Base-by-base conservation (phyloP, 768 basidiomycete species). In the Rubroboletus satanas region DNA sequence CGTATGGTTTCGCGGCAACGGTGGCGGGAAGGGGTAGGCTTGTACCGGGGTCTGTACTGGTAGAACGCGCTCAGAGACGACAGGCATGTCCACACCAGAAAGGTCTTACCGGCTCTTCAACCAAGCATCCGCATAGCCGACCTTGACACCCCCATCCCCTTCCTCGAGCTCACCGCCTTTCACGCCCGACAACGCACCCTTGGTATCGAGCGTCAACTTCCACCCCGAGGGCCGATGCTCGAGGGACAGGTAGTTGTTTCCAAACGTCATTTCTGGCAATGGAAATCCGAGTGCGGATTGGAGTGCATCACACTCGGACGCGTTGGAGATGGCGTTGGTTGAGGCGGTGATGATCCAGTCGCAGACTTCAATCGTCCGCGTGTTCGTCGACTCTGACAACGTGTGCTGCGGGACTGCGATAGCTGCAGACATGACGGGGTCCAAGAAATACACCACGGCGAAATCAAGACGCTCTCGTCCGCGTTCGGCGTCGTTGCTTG, bases 251-350 rank as follows among this genome's bases (percentile, higher is more conserved):
- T 67, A 68, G 71, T 98, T 98, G 70, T 81, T 83, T 6, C 93
- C 94, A 64, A 98, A 98, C 0, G 90, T 93, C 93, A 98, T 98
- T 69, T 99, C 97, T 3, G 97, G 97, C 1, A 96, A 71, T 0
- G 96, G 90, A 26, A 98, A 77, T 3, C 85, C 84, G 5, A 91
- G 74, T 0, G 71, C 61, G 7, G 80, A 73, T 48, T 89, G 86
- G 44, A 92, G 72, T 0, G 77, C 76, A 66, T 95, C 89, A 57
- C 83, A 84, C 62, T 93, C 85, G 43, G 74, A 68, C 1, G 92
- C 87, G 65, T 85, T 87, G 23, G 90, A 89, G 65, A 94, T 95
- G 9, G 90, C 82, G 59, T 83, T 81, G 23, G 88, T 91, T 10
- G 79, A 78, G 0, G 87, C 80, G 4, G 84, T 82, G 62, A 95